Evolutionary conservation across 345 rosid genomes (phyloP).

Genomic region (Geranium brycei): DNA sequence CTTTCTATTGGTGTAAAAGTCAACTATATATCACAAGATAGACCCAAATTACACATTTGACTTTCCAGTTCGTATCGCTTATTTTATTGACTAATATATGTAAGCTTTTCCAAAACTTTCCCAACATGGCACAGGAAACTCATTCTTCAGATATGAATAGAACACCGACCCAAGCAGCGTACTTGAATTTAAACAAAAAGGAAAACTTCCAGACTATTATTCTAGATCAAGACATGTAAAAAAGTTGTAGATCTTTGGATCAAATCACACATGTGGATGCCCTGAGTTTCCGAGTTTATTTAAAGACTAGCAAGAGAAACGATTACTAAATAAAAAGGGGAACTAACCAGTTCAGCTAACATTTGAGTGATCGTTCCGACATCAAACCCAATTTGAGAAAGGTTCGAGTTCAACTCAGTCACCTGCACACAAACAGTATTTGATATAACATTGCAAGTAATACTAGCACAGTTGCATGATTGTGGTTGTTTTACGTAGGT

Average conservation of each 20-base stretch:
- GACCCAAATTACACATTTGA: too few species aligned
- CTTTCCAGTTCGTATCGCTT: too few species aligned
- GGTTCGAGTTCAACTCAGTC: constrained; percentile 48
- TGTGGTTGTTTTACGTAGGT: too few species aligned
- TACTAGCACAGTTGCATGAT: constrained; percentile 3
- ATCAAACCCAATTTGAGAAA: constrained; percentile 70
- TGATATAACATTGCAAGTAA: constrained; percentile 6
- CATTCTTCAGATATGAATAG: too few species aligned
- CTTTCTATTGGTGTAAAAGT: too few species aligned
- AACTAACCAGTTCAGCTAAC: constrained; percentile 73
- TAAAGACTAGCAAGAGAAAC: background rate
- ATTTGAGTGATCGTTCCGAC: constrained; percentile 50
- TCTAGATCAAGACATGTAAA: background rate
- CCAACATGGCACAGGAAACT: too few species aligned
- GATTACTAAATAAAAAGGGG: constrained; percentile 4
- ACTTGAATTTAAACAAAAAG: too few species aligned
- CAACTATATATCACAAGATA: too few species aligned
- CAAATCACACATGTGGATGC: background rate
- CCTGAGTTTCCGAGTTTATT: background rate
- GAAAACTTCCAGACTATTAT: too few species aligned
- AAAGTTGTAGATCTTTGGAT: background rate
- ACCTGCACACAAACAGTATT: constrained; percentile 32
- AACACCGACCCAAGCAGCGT: too few species aligned
- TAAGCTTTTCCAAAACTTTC: too few species aligned
- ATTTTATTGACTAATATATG: too few species aligned